Base-by-base conservation (phyloP, 1,284 basidiomycete species). In the Fistulinella staudtii region DNA sequence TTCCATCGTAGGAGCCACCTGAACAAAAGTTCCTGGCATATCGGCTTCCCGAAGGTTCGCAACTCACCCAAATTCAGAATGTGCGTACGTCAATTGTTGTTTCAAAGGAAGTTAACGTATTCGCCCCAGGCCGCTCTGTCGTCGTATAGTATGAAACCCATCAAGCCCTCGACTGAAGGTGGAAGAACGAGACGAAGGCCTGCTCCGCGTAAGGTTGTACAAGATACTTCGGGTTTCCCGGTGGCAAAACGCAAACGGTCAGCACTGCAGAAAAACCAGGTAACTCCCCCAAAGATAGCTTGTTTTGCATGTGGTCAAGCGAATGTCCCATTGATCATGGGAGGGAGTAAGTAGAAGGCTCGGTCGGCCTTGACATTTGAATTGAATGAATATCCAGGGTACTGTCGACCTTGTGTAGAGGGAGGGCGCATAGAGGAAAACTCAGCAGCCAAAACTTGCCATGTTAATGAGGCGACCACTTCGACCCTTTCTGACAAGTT, bases 281-380 rank as follows among this genome's bases (percentile, higher is more conserved):
- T 51, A 36, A 20, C 66, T 13, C 44, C 60, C 4, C 45, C 62
- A 6, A 67, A 67, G 23, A 82, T 85, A 22, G 72, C 75, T 22
- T 86, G 84, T 50, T 64, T 72, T 22, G 62, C 74, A 5, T 86
- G 83, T 57, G 72, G 75, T 36, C 72, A 77, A 57, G 76, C 72
- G 15, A 80, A 84, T 54, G 82, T 86, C n/a, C 84, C 84, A 10
- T 67, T 86, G 24, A 76, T 85, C 47, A 69, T 80, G 57, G 82
- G 82, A 47, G 83, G 84, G 31, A 73, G 83, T 86, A 53, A 71
- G 84, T 71, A 11, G 49, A 35, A n/a, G 14, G 30, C 13, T 11
- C 17, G 14, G 27, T n/a, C n/a, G 30, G 22, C 27, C 34, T 35
- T 25, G 2, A 18, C 33, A 10, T 11, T 38, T 43, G 20, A 10